Conservation (phyloP, 257 asterid genomes). For the Buddleja alternifolia region DNA sequence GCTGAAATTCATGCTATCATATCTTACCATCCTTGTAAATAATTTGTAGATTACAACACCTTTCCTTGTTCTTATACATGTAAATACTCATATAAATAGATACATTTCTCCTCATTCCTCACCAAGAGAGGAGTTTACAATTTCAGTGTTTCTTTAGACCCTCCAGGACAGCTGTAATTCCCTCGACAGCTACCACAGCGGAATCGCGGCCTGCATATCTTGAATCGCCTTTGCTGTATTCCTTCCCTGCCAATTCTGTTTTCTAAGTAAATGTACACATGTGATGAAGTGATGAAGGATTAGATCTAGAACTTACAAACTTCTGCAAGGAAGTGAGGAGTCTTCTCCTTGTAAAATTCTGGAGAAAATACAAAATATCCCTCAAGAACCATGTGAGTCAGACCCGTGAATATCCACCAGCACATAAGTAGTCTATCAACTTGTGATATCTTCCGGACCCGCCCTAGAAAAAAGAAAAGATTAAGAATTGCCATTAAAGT, state of each 20-base stretch:
- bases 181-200: conserved; percentile 76
- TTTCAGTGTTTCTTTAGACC: no score
- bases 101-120: no score
- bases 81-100: no score
- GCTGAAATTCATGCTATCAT: no score
- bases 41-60: no score
- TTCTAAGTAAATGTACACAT: neutral
- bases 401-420: conserved; percentile 98
- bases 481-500: neutral
- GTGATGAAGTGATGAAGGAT: neutral
- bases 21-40: no score
- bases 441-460: conserved; percentile 57
- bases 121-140: no score
- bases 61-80: no score
- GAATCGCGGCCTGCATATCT: conserved; percentile 81
- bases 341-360: conserved; percentile 63
- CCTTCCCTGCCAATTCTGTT: conserved; percentile 73
- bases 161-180: conserved; percentile 75
- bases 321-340: conserved; percentile 87
- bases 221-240: conserved; percentile 97
- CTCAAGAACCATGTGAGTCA: conserved; percentile 88
- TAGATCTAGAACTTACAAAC: conserved; percentile 68
- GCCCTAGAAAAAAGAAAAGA: conserved; percentile 45
- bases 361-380: conserved; percentile 88
- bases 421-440: conserved; percentile 80